Evolutionary conservation across 768 basidiomycete species (phyloP).

Genomic region (Boletus vermiculosoides): DNA sequence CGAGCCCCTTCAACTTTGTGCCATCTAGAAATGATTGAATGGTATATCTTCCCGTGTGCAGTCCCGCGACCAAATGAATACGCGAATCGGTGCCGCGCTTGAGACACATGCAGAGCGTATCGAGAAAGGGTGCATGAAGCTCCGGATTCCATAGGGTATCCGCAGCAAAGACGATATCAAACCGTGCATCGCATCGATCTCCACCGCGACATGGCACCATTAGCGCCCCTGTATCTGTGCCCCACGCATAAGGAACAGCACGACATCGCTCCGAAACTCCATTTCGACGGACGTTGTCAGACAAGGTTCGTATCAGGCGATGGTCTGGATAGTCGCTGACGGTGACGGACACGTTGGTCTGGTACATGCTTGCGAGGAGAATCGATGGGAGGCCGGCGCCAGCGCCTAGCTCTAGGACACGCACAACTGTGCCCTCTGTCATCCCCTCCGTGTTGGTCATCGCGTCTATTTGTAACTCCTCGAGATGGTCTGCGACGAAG

Average conservation of each 20-base stretch:
- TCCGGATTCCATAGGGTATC: constrained; percentile 80
- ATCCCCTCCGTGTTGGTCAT: constrained; percentile 9
- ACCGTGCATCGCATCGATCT: constrained; percentile 33
- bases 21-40: constrained; percentile 56
- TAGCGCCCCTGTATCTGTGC: constrained; percentile 41
- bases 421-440: constrained; percentile 18
- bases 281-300: constrained; percentile 57
- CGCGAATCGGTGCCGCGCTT: constrained; percentile 44
- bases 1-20: constrained; percentile 39
- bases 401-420: constrained; percentile 71
- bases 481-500: constrained; percentile 65
- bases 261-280: constrained; percentile 45
- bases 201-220: not conserved
- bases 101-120: constrained; percentile 50
- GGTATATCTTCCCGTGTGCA: constrained; percentile 77
- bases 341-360: constrained; percentile 40
- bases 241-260: constrained; percentile 65
- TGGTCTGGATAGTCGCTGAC: constrained; percentile 75
- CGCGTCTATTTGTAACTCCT: constrained; percentile 41
- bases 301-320: constrained; percentile 53
- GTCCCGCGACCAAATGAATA: constrained; percentile 64
- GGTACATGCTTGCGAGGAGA: constrained; percentile 51
- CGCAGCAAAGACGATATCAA: constrained; percentile 69
- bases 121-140: constrained; percentile 51
- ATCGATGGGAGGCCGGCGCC: constrained; percentile 75